Evolutionary conservation across 306 rosid genomes (phyloP), one percentile per base, ranked within the genome.

Genomic region (Glycine soja): DNA sequence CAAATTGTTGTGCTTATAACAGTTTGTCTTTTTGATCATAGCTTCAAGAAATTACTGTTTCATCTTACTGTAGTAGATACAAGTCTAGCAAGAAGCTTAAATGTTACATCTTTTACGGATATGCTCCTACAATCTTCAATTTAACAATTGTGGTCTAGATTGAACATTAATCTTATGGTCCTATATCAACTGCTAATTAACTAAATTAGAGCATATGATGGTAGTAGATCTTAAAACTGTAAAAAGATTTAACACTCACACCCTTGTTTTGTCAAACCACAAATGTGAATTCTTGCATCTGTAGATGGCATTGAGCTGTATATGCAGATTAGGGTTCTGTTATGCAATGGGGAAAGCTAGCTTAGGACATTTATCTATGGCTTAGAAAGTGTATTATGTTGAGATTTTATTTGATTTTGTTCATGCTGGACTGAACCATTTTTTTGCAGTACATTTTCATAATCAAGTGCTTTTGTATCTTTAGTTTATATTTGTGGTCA

Each of bases 161-260:
- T 34, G 7, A 68, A 70, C 51, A 58, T 75, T 82, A 42, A 70
- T 58, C 45, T 42, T 30, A 11, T 36, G 9, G 30, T 75, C 77
- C 52, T 36, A 58, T 32, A 58, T 32, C 30, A 62, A 19, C 65
- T 13, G 13, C 15, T 62, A 14, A 74, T 24, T 9, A 64, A 64
- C 62, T 76, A 46, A 51, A n/a, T 52, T 16, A 10, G 45, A 57
- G 30, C 30, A 19, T 12, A 7, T 43, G 3, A 43, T 34, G 48
- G n/a, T 13, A 64, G 7, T 5, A 64, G 19, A 64, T 64, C 47
- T 34, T 63, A 63, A 8, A 34, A 12, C 43, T 32, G 46, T 16
- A 14, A 57, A 50, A 51, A 4, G 15, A 53, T 34, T 57, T 67
- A 42, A 54, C 38, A 14, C 73, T 36, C 8, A n/a, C 56, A 43